A percentile compares a stretch with the other conserved stretches of the same genome.
phyloP scores from a whole-genome alignment of 1,284 basidiomycete genomes.

The Ustilago bromivora region DNA sequence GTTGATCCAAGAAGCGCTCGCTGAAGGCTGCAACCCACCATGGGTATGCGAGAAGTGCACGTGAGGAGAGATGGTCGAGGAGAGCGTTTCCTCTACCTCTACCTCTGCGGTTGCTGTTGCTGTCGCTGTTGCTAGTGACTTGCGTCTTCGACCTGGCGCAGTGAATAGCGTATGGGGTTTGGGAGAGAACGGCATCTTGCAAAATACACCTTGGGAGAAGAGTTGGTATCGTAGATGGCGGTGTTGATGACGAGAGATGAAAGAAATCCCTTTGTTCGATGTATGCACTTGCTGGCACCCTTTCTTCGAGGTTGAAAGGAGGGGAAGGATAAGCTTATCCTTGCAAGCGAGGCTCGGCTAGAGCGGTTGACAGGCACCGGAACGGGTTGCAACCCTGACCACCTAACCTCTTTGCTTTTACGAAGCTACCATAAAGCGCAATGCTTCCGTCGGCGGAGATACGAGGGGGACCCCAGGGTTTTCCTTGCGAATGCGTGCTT shows the following conservation, averaged over 20 bases:
- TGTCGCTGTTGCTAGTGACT: constrained; percentile 15
- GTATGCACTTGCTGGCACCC: too few relatives aligned
- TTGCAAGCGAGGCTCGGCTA: constrained; percentile 2
- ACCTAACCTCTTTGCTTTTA: too few relatives aligned
- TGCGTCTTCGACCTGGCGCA: constrained; percentile 11
- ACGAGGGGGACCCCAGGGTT: too few relatives aligned
- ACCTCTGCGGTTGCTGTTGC: constrained; percentile 1
- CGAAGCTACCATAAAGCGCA: too few relatives aligned
- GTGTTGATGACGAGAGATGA: background rate
- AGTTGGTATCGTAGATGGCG: background rate
- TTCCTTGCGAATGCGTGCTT: too few relatives aligned
- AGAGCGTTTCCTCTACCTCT: too few relatives aligned
- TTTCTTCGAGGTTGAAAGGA: too few relatives aligned
- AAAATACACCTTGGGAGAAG: background rate
- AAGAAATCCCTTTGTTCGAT: background rate
- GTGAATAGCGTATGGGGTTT: constrained; percentile 11
- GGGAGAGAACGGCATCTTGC: constrained; percentile 15
- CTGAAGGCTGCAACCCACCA: constrained; percentile 21
- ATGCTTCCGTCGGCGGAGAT: too few relatives aligned
- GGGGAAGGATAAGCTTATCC: too few relatives aligned
- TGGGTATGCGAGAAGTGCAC: background rate
- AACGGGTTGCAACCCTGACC: too few relatives aligned
- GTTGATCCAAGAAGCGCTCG: constrained; percentile 27
- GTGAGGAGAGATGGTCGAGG: background rate
- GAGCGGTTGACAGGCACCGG: background rate